Base-by-base conservation (phyloP, 208 protist genomes). In the Leishmania gerbilli region DNA sequence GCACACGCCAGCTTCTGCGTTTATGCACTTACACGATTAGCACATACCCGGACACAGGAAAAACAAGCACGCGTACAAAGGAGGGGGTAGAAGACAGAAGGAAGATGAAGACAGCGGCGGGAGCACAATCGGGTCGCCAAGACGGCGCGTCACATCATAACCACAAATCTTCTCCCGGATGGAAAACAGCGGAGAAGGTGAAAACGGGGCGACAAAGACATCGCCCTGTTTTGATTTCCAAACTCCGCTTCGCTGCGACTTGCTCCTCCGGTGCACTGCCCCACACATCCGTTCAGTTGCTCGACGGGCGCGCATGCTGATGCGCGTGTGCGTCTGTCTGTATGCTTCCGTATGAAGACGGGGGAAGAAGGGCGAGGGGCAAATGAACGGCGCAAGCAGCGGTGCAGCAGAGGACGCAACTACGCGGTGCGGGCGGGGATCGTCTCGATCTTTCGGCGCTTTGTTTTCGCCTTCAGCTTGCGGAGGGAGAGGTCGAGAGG, bases 401-500 rank as follows among this genome's bases (percentile, higher is more conserved):
- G 67, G 17, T 42, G 17, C 67, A 27, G 34, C 55, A 24, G 53
- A 11, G 56, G 56, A 45, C 11, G 56, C 58, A 2, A 3, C 55
- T 56, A 68, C 0, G 79, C 9, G 31, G 9, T 49, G 65, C 58
- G 34, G 31, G 51, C 45, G 49, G 27, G 9, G 65, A 17, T 21
- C 55, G 68, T 58, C 9, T 79, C 84, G 7, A 77, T 87, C 82
- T 97, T 97, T 62, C 95, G 82, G 8, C 95, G 87, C 80, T 89
- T 95, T 27, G 95, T 98, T 58, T 93, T 96, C 62, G 84, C 83
- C 53, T 93, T 93, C 72, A 88, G 90, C 34, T 85, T 85, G 40
- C 90, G 87, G 45, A 95, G 82, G 0, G 90, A 92, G 49, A 96
- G 68, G 78, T 98, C 95, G 31, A 98, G 84, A 5, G 95, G 95